Evolutionary conservation across 2,329 filamentous ascomycete genomes (phyloP).

Genomic region (Aspergillus sp.): DNA sequence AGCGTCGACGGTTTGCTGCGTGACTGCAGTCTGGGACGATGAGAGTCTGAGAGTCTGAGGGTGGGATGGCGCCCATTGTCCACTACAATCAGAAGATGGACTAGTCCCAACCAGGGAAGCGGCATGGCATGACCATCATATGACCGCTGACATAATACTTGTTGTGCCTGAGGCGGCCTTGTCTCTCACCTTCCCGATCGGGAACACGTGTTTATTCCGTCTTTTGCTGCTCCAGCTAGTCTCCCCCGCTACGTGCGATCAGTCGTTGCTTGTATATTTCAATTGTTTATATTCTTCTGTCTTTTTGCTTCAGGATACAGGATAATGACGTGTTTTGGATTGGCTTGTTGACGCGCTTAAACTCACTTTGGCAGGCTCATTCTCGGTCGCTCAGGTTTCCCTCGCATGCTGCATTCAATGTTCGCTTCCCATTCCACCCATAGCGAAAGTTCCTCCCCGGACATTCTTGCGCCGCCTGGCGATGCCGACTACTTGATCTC

Average conservation of each 20-base stretch:
- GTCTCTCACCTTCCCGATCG: conserved; percentile 28
- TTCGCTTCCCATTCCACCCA: conserved; percentile 26
- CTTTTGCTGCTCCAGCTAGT: not conserved
- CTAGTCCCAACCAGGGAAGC: not conserved
- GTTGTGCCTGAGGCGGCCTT: conserved; percentile 6
- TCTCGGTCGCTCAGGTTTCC: conserved; percentile 9
- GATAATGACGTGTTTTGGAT: conserved; percentile 8
- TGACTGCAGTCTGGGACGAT: too few species aligned
- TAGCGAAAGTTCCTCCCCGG: conserved; percentile 42
- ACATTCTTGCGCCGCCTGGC: conserved; percentile 43
- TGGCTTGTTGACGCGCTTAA: conserved; percentile 2
- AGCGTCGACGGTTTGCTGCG: too few species aligned
- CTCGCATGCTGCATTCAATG: conserved; percentile 28
- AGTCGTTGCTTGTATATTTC: not conserved
- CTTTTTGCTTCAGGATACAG: not conserved
- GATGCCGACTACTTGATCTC: conserved; percentile 44
- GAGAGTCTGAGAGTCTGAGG: too few species aligned
- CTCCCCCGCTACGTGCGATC: not conserved
- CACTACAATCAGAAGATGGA: not conserved
- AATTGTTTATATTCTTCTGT: conserved; percentile 4
- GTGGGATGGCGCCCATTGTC: too few species aligned
- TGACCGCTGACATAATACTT: conserved; percentile 14
- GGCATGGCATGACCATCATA: not conserved
- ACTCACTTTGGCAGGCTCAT: not conserved
- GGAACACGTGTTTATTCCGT: conserved; percentile 38